A percentile compares a stretch with the other conserved stretches of the same genome.
Conservation (phyloP, 2,329 filamentous ascomycete species). For the Leptoxyphium fumago region DNA sequence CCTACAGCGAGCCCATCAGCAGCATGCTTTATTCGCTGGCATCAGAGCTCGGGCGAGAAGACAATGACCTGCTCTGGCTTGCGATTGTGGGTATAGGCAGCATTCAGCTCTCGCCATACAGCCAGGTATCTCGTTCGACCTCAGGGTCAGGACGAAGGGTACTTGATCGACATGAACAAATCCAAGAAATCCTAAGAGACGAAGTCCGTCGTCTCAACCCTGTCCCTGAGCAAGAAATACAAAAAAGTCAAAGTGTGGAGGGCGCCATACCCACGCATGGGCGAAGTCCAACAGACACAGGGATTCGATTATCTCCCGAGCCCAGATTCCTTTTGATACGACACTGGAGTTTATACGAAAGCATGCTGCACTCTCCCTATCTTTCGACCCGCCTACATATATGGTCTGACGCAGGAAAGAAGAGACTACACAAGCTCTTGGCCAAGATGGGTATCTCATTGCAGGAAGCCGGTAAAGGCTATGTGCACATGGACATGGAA, state of each 20-base stretch:
- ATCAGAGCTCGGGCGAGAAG: slow-evolving; percentile 86
- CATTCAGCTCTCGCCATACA: slow-evolving; percentile 53
- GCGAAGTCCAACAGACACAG: slow-evolving; percentile 75
- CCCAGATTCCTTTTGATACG: slow-evolving; percentile 83
- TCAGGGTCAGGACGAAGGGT: slow-evolving; percentile 50
- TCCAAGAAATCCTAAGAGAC: slow-evolving; percentile 75
- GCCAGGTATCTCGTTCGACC: slow-evolving; percentile 30
- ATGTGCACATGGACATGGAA: slow-evolving; percentile 97
- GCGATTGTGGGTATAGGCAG: slow-evolving; percentile 92
- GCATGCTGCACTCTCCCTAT: slow-evolving; percentile 95
- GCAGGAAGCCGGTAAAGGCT: slow-evolving; percentile 85
- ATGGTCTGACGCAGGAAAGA: slow-evolving; percentile 81
- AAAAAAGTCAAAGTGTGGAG: slow-evolving; percentile 47
- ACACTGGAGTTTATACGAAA: slow-evolving; percentile 96
- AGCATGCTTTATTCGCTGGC: slow-evolving; percentile 90
- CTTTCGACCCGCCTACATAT: slow-evolving; percentile 83
- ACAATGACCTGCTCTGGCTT: slow-evolving; percentile 91
- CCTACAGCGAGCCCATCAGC: slow-evolving; percentile 87
- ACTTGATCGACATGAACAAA: slow-evolving; percentile 59
- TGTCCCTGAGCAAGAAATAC: slow-evolving; percentile 41
- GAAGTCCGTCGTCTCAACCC: slow-evolving; percentile 91
- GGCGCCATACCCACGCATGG: slow-evolving; percentile 85
- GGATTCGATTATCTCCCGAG: slow-evolving; percentile 84
- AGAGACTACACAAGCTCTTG: slow-evolving; percentile 80
- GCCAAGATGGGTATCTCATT: slow-evolving; percentile 97